These are phyloP conservation scores for Diaporthe batatas DNA, from an alignment of 2,329 filamentous ascomycete species.

Conservation along the genomic window DNA sequence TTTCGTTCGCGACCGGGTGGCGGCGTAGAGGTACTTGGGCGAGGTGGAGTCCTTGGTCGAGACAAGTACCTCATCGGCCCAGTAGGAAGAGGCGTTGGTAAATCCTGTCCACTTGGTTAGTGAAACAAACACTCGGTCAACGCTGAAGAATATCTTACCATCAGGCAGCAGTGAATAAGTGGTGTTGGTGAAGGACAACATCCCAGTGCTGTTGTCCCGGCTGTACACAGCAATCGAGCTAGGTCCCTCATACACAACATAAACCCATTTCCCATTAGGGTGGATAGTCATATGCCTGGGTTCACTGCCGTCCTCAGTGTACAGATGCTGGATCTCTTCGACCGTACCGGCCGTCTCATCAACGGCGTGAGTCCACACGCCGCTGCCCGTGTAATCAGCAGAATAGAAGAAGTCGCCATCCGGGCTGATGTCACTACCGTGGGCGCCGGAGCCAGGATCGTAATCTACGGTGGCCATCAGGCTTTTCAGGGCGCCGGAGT, in stretches of 20 bases:
- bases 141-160: slow-evolving; percentile 27
- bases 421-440: slow-evolving; percentile 46
- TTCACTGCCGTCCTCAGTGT: slow-evolving; percentile 43
- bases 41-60: slow-evolving; percentile 30
- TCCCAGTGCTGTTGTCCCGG: slow-evolving; percentile 44
- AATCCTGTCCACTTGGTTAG: slow-evolving; percentile 17
- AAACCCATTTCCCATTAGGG: slow-evolving; percentile 48
- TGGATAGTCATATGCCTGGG: slow-evolving; percentile 49
- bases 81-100: slow-evolving; percentile 46
- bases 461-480: slow-evolving; percentile 44
- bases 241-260: slow-evolving; percentile 48
- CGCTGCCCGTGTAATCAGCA: slow-evolving; percentile 50
- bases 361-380: slow-evolving; percentile 49
- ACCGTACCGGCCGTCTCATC: slow-evolving; percentile 44
- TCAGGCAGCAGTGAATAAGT: slow-evolving; percentile 42
- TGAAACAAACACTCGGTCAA: accelerated
- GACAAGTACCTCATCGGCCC: slow-evolving; percentile 43
- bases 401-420: slow-evolving; percentile 49
- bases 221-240: slow-evolving; percentile 47
- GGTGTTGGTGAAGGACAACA: slow-evolving; percentile 38
- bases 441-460: slow-evolving; percentile 45
- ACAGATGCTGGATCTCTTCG: slow-evolving; percentile 44
- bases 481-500: slow-evolving; percentile 41
- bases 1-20: slow-evolving; percentile 44
- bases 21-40: slow-evolving; percentile 45